Base-by-base conservation (phyloP, 176 grass and related monocot genomes). In the Musa acuminata region DNA sequence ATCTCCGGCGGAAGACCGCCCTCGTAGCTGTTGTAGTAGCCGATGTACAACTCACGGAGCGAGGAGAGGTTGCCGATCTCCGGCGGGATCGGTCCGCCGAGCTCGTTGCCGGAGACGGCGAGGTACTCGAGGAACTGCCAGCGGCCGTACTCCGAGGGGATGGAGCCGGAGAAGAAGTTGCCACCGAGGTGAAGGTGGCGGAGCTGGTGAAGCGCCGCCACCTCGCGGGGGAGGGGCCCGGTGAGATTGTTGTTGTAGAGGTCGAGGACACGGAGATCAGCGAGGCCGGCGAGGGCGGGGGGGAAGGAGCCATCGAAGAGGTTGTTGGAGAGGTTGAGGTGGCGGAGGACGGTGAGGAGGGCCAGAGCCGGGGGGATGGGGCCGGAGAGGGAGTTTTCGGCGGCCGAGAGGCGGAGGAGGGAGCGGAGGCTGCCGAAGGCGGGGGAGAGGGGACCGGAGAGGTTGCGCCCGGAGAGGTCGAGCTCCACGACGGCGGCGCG, bases 301-400 rank as follows among this genome's bases (percentile, higher is more conserved):
- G 89, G 85, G 63, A 96, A 78, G 52, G 83, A 85, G 13, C 79
- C 81, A 67, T 87, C 88, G 76, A 96, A 85, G 65, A 83, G 67
- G 87, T 96, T 96, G 75, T 87, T 87, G 72, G 89, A 92, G 80
- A 96, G 89, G 78, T 96, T 96, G 84, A 96, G 93, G 80, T 88
- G 63, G 76, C 76, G 51, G 77, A 96, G 89, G 27, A 62, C 67
- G 69, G 57, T 63, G 12, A 96, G 89, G 21, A 73, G 77, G 48
- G 70, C 78, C 35, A 96, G 73, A 17, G 79, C 74, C 11, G 75
- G 19, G 74, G 92, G 92, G 26, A 96, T 72, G 70, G 80, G 72
- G 0, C 92, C 92, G 0, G 81, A 79, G 17, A 96, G 19, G 0
- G 72, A 59, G 67, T 96, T 96, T 59, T 83, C 82, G 24, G 69